Evolutionary conservation across 164 flowering plant genomes (phyloP).

Genomic region (Hamamelis virginiana): DNA sequence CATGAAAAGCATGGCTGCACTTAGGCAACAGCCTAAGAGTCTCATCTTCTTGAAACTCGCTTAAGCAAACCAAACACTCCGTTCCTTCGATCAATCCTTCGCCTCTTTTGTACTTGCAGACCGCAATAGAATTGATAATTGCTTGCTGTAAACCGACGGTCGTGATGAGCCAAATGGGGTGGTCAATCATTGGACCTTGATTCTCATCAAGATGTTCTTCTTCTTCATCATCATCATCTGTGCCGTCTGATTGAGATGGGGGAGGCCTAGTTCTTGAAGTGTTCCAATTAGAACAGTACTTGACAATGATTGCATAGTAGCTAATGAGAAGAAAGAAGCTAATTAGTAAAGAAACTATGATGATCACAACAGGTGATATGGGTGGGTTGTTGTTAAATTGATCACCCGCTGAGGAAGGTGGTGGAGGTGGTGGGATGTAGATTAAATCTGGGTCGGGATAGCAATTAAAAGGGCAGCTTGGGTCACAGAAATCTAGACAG

Average conservation of each 20-base stretch:
- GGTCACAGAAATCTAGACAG: slow-evolving; percentile 15
- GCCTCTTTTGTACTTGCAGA: slow-evolving; percentile 36
- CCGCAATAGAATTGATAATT: slow-evolving; percentile 39
- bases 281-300: slow-evolving; percentile 21
- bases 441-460: slow-evolving; percentile 12
- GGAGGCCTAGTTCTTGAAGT: not conserved
- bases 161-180: slow-evolving; percentile 52
- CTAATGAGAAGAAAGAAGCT: slow-evolving; percentile 31
- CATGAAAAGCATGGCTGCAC: slow-evolving; percentile 74
- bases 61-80: slow-evolving; percentile 67
- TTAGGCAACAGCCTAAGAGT: slow-evolving; percentile 61
- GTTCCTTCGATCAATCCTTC: slow-evolving; percentile 56
- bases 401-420: not conserved
- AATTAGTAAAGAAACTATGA: slow-evolving; percentile 27
- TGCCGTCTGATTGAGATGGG: slow-evolving; percentile 1
- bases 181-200: slow-evolving; percentile 24
- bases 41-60: slow-evolving; percentile 59
- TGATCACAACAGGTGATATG: slow-evolving; percentile 29
- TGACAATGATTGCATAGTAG: slow-evolving; percentile 34
- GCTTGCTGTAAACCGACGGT: slow-evolving; percentile 47
- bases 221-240: too few relatives aligned
- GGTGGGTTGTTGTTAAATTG: not conserved
- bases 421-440: not conserved
- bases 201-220: slow-evolving; percentile 30
- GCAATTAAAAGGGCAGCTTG: slow-evolving; percentile 18